These are phyloP conservation scores for Cryptococcus sp. DNA, from an alignment of 1,284 basidiomycete species.

Conservation along the genomic window DNA sequence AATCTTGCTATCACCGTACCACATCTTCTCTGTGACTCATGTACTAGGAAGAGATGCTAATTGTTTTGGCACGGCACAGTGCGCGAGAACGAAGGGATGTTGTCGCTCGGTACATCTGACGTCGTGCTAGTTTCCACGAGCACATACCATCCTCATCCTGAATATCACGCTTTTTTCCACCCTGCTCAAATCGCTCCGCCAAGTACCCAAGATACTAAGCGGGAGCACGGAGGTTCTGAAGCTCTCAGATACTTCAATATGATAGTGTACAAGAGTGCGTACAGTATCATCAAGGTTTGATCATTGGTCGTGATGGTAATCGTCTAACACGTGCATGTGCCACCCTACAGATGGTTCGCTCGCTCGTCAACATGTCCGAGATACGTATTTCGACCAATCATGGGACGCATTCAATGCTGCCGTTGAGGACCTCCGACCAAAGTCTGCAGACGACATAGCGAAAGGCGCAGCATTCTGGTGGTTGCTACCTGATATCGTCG, in stretches of 20 bases:
- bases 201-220: slow-evolving; percentile 18
- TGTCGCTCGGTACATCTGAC: slow-evolving; percentile 89
- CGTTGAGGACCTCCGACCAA: slow-evolving; percentile 53
- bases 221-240: slow-evolving; percentile 21
- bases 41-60: no score
- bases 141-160: slow-evolving; percentile 52
- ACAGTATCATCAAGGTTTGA: background rate
- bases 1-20: background rate
- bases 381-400: slow-evolving; percentile 63
- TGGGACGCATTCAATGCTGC: slow-evolving; percentile 75
- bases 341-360: slow-evolving; percentile 71
- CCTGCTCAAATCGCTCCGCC: slow-evolving; percentile 51
- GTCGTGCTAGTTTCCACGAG: slow-evolving; percentile 74
- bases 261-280: slow-evolving; percentile 56
- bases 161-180: slow-evolving; percentile 58
- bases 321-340: no score
- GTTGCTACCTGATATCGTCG: slow-evolving; percentile 60
- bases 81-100: slow-evolving; percentile 68
- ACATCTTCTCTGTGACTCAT: no score
- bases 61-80: slow-evolving; percentile 51
- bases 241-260: slow-evolving; percentile 53
- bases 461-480: slow-evolving; percentile 58
- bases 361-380: slow-evolving; percentile 75
- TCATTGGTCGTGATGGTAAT: slow-evolving; percentile 21
- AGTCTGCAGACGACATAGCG: slow-evolving; percentile 41